Base-by-base conservation (phyloP, 352 stramenopile genomes). In the Phytophthora ramorum region DNA sequence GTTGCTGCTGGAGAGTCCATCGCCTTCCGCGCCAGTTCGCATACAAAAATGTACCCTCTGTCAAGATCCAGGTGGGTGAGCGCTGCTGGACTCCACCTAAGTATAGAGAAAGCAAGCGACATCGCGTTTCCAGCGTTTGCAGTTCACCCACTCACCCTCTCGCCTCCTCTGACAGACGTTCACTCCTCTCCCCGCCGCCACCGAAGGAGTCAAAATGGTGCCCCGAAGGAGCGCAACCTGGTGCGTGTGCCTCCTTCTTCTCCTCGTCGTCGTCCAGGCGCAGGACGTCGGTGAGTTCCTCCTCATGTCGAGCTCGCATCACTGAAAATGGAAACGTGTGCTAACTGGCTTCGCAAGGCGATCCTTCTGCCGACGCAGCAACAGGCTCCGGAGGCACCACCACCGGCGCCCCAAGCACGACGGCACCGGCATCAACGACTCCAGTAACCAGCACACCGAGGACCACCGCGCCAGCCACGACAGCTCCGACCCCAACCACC, bases 221-320 rank as follows among this genome's bases (percentile, higher is more conserved):
- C 20, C 19, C 60, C 41, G 20, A 61, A n/a, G 34, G 48, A 22
- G 50, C 40, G 24, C 32, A 9, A 28, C 7, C 19, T 65, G 50
- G 43, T 38, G 50, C 34, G 24, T 50, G 19, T 46, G 14, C 22
- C 16, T 67, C 16, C 60, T 16, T 20, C 32, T 17, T 20, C 32
- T 17, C 24, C 41, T 48, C 59, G 41, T 38, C 16, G 22, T 28
- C 7, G 51, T 47, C 16, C 28, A 6, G 37, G 35, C 46, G 19
- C 61, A 69, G 61, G 24, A 24, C n/a, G 50, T 34, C 38, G 60
- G 61, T 69, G 37, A 40, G 52, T 46, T 40, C 34, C 9, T 40
- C 34, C 13, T 6, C 7, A 35, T 35, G 30, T 35, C 10, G 30
- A 35, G 22, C 22, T 24, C 22, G 30, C 7, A 35, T 13, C 30